Evolutionary conservation across 1,284 basidiomycete genomes (phyloP), one percentile per base, ranked within the genome.

Genomic region (Moesziomyces globuligerus): DNA sequence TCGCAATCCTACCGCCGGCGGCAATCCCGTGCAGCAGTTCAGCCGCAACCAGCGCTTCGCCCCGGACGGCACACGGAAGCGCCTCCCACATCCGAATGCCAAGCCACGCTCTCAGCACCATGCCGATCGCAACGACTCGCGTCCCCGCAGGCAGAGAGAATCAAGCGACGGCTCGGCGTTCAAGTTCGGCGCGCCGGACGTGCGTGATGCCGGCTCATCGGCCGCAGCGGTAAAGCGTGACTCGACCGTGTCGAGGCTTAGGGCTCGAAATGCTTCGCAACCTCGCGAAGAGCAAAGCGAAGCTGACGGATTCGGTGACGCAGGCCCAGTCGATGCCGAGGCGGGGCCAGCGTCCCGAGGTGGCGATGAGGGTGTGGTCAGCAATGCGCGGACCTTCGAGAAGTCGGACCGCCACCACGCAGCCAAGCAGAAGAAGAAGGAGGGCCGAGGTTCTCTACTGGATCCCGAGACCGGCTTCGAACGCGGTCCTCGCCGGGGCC

Each of bases 361-460:
- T 3, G 55, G 42, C 8, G 51, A 58, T 15, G 62, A 66, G 34
- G 46, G 49, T 32, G 20, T 49, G 1, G 13, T 21, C 5, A 39
- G 42, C 11, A 43, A 39, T 11, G 25, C 24, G 21, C 49, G 17
- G 9, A 21, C 21, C 20, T n/a, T 57, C 0, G 66, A 58, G 2
- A 69, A 58, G 32, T 62, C 58, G 7, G 66, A 62, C 29, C 66
- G 66, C 29, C 66, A 69, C 34, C 51, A 69, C 26, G 43, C 48
- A 2, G 66, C 58, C 13, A 69, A 69, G 51, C 66, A 69, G 23
- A 69, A 62, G 50, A 71, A 71, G 37, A 71, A 71, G 41, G 61
- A 60, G 43, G 61, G 60, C n/a, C 41, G 68, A 39, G 68, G 68
- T 0, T 71, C 68, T 4, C 38, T 71, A 3, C 56, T 71, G 15